Evolutionary conservation across 768 basidiomycete species (phyloP).

Genomic region (Russula sp.): DNA sequence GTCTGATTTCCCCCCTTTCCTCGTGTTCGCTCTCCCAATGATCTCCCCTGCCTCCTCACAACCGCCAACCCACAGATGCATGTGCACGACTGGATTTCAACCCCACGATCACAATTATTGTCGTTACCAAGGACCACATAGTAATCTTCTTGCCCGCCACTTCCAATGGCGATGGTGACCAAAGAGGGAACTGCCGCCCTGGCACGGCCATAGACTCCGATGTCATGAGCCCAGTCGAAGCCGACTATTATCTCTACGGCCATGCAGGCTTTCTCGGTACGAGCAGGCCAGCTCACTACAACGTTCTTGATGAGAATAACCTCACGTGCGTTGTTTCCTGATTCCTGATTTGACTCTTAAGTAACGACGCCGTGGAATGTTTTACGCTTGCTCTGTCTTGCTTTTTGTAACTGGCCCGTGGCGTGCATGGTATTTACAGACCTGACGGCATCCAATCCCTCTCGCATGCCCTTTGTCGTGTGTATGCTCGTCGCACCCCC

Average conservation of each 20-base stretch:
- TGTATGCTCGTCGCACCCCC: constrained; percentile 76
- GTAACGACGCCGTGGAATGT: background rate
- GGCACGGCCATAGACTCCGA: constrained; percentile 74
- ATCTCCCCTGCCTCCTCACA: background rate
- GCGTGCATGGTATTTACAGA: constrained; percentile 35
- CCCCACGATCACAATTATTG: constrained; percentile 66
- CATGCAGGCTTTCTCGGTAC: constrained; percentile 56
- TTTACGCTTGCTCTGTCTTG: too few species aligned
- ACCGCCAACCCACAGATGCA: constrained; percentile 46
- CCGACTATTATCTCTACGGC: constrained; percentile 75
- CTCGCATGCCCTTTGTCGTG: constrained; percentile 76
- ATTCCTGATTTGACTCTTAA: background rate
- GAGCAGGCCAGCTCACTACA: constrained; percentile 62
- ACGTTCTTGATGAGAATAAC: constrained; percentile 50
- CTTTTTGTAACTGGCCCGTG: too few species aligned
- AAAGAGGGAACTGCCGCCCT: constrained; percentile 70
- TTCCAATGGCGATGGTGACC: background rate
- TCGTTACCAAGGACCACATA: constrained; percentile 77
- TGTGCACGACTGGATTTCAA: constrained; percentile 54
- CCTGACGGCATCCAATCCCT: constrained; percentile 64
- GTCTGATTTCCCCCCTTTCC: background rate
- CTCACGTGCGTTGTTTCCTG: constrained; percentile 48
- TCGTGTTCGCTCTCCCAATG: background rate
- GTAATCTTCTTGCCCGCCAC: constrained; percentile 64
- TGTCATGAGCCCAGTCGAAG: constrained; percentile 64